These are phyloP conservation scores for Penicillium parvum DNA, from an alignment of 495 filamentous ascomycete species.

Conservation along the genomic window DNA sequence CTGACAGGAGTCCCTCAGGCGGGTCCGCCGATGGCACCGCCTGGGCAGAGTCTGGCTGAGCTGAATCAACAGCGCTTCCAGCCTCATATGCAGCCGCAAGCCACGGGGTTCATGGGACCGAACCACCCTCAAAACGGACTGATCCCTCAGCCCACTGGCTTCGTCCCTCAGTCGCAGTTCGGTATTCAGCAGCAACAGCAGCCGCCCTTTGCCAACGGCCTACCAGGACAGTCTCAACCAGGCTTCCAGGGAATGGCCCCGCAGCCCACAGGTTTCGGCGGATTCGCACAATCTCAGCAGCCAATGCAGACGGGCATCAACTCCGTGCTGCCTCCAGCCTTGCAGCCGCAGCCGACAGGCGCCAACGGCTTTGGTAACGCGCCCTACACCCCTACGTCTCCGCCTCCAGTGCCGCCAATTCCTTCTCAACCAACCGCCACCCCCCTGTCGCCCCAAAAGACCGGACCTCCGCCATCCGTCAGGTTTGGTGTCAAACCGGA, in stretches of 20 bases:
- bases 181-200: conserved; percentile 51
- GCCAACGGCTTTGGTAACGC: conserved; percentile 51
- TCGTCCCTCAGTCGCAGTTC: conserved; percentile 46
- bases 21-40: conserved; percentile 55
- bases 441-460: conserved; percentile 79
- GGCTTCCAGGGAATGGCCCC: conserved; percentile 57
- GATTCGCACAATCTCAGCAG: conserved; percentile 44
- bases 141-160: conserved; percentile 50
- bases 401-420: conserved; percentile 41
- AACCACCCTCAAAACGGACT: conserved; percentile 45
- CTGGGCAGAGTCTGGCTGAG: conserved; percentile 72
- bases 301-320: conserved; percentile 49
- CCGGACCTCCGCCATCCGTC: conserved; percentile 85
- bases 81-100: conserved; percentile 48
- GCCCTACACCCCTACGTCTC: conserved; percentile 32
- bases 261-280: conserved; percentile 64
- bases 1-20: conserved; percentile 65
- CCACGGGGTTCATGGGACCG: conserved; percentile 54
- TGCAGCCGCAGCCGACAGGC: conserved; percentile 52
- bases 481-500: conserved; percentile 75
- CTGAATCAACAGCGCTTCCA: conserved; percentile 62
- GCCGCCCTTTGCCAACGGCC: conserved; percentile 12
- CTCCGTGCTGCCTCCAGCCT: conserved; percentile 38
- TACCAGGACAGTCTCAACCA: conserved; percentile 18
- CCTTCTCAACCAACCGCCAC: conserved; percentile 48